A percentile compares a stretch with the other conserved stretches of the same genome.
Evolutionary conservation across 495 filamentous ascomycete genomes (phyloP).

Genomic region (Penicillium mononematosum): DNA sequence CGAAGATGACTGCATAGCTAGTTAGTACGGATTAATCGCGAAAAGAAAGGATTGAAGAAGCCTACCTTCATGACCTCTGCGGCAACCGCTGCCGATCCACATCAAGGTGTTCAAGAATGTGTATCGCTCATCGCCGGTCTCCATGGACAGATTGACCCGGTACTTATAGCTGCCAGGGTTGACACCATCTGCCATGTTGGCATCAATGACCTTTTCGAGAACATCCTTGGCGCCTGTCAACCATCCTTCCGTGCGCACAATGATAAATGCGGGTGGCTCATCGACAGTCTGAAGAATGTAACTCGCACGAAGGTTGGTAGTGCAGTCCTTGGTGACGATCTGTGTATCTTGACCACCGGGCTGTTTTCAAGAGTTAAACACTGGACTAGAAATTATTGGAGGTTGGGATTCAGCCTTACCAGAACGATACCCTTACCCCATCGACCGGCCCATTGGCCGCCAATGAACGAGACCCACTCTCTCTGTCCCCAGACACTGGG

Average conservation of each 20-base stretch:
- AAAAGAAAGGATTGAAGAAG: not conserved
- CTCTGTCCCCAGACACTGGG: conserved; percentile 55
- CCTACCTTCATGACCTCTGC: conserved; percentile 56
- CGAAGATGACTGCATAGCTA: conserved; percentile 40
- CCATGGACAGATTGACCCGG: conserved; percentile 58
- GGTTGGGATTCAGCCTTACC: conserved; percentile 38
- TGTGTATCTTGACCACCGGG: conserved; percentile 62
- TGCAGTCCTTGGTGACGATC: conserved; percentile 54
- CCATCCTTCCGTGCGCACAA: conserved; percentile 57
- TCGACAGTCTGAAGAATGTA: conserved; percentile 59
- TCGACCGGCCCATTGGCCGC: conserved; percentile 59
- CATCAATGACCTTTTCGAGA: conserved; percentile 56
- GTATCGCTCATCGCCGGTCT: conserved; percentile 60
- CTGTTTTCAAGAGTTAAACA: conserved; percentile 30
- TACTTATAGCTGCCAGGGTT: conserved; percentile 59
- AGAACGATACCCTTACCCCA: conserved; percentile 60
- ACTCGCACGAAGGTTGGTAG: conserved; percentile 51
- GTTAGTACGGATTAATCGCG: conserved; percentile 17
- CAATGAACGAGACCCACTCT: conserved; percentile 57
- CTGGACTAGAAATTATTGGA: not conserved
- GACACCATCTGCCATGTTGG: conserved; percentile 47
- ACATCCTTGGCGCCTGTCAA: conserved; percentile 57
- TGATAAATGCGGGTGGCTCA: conserved; percentile 59
- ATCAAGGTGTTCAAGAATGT: conserved; percentile 61
- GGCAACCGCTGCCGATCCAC: conserved; percentile 61